Conservation (phyloP, 805 yeast genomes). For the Starmerella tilneyi region DNA sequence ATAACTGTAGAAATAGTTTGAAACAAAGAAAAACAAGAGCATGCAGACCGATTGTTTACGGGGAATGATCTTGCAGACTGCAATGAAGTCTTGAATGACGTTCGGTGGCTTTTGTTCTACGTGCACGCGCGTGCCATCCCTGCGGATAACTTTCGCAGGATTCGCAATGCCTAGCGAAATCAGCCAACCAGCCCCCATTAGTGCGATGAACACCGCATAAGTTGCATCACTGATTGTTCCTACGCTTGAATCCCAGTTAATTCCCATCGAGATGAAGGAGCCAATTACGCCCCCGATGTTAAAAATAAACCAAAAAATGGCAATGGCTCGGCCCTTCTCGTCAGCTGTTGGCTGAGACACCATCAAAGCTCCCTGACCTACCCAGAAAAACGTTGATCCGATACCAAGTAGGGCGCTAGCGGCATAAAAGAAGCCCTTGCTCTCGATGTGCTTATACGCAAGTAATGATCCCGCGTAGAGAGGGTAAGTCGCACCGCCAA, state of each 20-base stretch:
- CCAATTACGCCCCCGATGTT: constrained; percentile 55
- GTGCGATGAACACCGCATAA: constrained; percentile 43
- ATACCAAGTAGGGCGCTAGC: constrained; percentile 50
- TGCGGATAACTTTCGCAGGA: constrained; percentile 6
- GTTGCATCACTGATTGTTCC: constrained; percentile 40
- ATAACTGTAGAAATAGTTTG: constrained; percentile 58
- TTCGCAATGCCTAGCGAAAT: constrained; percentile 23
- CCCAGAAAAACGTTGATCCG: constrained; percentile 47
- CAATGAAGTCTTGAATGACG: constrained; percentile 38
- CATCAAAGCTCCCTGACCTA: constrained; percentile 48
- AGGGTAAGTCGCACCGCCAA: constrained; percentile 48
- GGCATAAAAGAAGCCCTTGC: constrained; percentile 44
- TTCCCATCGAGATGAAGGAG: constrained; percentile 44
- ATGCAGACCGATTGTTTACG: constrained; percentile 35
- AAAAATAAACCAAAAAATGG: constrained; percentile 50
- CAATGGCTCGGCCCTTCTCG: constrained; percentile 43
- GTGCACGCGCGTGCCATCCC: constrained; percentile 8
- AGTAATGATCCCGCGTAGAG: constrained; percentile 44
- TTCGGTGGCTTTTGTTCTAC: not conserved
- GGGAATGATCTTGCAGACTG: constrained; percentile 35
- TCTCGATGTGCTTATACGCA: constrained; percentile 38
- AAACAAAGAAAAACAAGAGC: constrained; percentile 53
- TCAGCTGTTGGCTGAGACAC: constrained; percentile 45
- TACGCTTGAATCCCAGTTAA: constrained; percentile 36
- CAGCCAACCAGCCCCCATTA: constrained; percentile 41